Evolutionary conservation across 495 filamentous ascomycete genomes (phyloP), one percentile per base, ranked within the genome.

Genomic region (Penicillium manginii): DNA sequence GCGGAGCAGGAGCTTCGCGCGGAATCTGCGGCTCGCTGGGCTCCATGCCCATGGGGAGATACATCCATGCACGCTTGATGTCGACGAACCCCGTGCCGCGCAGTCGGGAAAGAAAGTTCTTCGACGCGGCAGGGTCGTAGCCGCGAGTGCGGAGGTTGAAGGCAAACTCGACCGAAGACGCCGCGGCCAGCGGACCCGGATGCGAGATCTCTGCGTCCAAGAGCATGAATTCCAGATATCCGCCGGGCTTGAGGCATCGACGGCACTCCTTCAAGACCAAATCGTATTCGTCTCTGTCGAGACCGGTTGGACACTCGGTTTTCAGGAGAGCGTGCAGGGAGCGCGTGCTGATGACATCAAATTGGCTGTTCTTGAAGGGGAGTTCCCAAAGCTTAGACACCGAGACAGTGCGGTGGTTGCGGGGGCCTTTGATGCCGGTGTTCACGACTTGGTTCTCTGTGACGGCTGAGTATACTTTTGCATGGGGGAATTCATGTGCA

Each of bases 261-360:
- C 90, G 84, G 73, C 91, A 96, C 74, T 98, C 94, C 32, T 76
- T 74, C 2, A 98, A 82, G 61, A 89, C 92, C 42, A 87, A 82
- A 63, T 96, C 90, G 77, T 93, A 98, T 68, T 98, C 93, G 64
- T 98, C 93, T 29, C 80, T 68, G 22, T 83, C 78, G 67, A 86
- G 77, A 21, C 74, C 71, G 9, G 60, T 53, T 15, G 80, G 72
- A 70, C 78, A 62, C 73, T 86, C 67, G 8, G 85, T 83, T 74
- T 91, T 93, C 52, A 98, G 83, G 35, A 91, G 79, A 56, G 88
- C 80, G 70, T 93, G 90, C 18, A 98, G 80, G 18, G 91, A 89
- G n/a, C 93, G 91, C 4, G 93, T 90, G 5, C 91, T 96, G 68
- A 98, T 86, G 40, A 96, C 85, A 65, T 97, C 92, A 66, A 98